Evolutionary conservation across 2,329 filamentous ascomycete genomes (phyloP).

Genomic region (Cladophialophora psammophila): DNA sequence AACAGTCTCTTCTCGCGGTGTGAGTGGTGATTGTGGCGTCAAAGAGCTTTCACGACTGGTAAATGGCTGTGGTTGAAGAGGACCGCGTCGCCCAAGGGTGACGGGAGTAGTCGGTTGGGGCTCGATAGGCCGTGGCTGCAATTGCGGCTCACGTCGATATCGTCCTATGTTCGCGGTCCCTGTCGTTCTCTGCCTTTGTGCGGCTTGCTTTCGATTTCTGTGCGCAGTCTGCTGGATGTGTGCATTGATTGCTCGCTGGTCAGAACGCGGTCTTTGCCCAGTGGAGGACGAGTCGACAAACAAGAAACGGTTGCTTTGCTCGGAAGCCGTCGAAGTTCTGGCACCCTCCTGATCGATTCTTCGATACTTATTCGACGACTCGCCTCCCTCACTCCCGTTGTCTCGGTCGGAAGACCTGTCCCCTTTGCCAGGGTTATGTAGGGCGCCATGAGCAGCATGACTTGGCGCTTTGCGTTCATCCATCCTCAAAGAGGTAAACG

Average conservation of each 20-base stretch:
- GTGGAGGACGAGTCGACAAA: constrained; percentile 30
- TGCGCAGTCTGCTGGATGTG: constrained; percentile 30
- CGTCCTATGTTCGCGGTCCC: constrained; percentile 26
- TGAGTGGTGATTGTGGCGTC: constrained; percentile 1
- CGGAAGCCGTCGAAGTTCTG: constrained; percentile 18
- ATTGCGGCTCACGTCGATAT: constrained; percentile 16
- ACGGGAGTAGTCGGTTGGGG: constrained; percentile 1
- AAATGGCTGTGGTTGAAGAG: background rate
- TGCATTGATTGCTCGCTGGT: constrained; percentile 30
- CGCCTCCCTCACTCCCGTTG: constrained; percentile 12
- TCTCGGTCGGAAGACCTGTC: constrained; percentile 12
- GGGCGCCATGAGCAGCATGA: constrained; percentile 5
- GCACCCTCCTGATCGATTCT: constrained; percentile 22
- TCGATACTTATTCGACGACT: constrained; percentile 26
- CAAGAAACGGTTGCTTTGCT: constrained; percentile 25
- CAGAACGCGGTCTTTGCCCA: constrained; percentile 27
- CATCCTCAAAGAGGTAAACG: constrained; percentile 30
- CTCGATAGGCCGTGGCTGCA: constrained; percentile 28
- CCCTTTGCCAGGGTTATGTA: constrained; percentile 13
- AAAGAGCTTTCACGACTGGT: constrained; percentile 1
- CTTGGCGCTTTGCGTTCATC: constrained; percentile 18
- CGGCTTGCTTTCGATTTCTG: constrained; percentile 24
- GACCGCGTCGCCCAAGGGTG: background rate
- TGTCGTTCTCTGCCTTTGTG: constrained; percentile 17
- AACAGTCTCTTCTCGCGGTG: background rate